phyloP scores from a whole-genome alignment of 345 rosid genomes.

The Camelina sativa region DNA sequence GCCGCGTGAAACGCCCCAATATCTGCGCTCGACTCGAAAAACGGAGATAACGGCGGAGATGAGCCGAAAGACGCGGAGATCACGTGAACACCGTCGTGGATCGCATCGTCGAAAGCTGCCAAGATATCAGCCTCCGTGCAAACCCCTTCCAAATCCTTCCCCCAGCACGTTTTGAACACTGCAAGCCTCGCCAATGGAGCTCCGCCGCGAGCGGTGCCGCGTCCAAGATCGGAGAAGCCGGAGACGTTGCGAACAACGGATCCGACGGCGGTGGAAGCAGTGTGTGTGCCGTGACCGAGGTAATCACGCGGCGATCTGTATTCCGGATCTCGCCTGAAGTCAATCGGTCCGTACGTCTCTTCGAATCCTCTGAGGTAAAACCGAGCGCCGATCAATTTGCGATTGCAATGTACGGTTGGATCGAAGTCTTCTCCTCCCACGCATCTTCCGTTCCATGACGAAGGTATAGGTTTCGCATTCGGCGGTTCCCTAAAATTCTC shows the following conservation, averaged over 20 bases:
- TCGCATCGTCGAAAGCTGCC: conserved; percentile 63
- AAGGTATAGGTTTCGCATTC: conserved; percentile 54
- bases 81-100: conserved; percentile 55
- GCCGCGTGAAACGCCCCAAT: conserved; percentile 64
- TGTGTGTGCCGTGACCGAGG: conserved; percentile 72
- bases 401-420: conserved; percentile 60
- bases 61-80: conserved; percentile 63
- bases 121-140: conserved; percentile 62
- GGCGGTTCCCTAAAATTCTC: conserved; percentile 59
- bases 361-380: conserved; percentile 63
- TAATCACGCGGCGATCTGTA: conserved; percentile 63
- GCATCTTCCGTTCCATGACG: conserved; percentile 66
- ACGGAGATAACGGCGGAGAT: conserved; percentile 54
- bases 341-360: conserved; percentile 45
- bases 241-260: conserved; percentile 47
- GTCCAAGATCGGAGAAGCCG: conserved; percentile 47
- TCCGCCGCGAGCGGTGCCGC: conserved; percentile 66
- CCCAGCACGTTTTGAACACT: conserved; percentile 65
- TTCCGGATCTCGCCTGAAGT: conserved; percentile 45
- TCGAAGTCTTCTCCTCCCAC: conserved; percentile 56
- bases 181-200: conserved; percentile 67
- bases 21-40: conserved; percentile 44
- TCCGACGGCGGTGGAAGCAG: conserved; percentile 67
- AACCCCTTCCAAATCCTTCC: conserved; percentile 31
- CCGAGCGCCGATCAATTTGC: conserved; percentile 72